A percentile compares a stretch with the other conserved stretches of the same genome.
These are phyloP conservation scores for Backusella liffmaniae DNA, from an alignment of 192 early-diverging fungal genomes.

Conservation along the genomic window DNA sequence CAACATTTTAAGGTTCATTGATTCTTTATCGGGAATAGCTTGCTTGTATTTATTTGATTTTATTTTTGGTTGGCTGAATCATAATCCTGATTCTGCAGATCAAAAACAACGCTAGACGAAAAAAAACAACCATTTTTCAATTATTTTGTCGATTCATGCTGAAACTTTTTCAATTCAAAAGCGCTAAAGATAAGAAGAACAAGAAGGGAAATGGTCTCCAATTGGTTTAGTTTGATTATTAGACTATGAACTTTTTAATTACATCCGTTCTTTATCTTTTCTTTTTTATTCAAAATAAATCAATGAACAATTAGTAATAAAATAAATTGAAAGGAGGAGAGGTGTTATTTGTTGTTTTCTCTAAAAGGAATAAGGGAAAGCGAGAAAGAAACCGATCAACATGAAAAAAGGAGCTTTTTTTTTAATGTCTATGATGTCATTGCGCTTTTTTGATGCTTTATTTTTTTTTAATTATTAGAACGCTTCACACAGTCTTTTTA, in stretches of 20 bases:
- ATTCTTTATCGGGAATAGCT: not conserved
- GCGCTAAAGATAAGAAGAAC: not conserved
- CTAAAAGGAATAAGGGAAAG: not conserved
- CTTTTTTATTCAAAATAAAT: not conserved
- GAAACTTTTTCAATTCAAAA: not conserved
- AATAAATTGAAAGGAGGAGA: not conserved
- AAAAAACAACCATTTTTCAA: too few species aligned
- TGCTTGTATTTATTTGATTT: not conserved
- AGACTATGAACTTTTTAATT: not conserved
- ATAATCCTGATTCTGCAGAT: not conserved
- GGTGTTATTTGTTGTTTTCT: not conserved
- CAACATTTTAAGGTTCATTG: not conserved
- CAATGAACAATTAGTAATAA: not conserved
- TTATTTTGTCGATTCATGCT: not conserved
- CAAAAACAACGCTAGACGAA: not conserved
- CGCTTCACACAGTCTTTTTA: not conserved
- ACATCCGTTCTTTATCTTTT: not conserved
- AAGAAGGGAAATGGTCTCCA: not conserved
- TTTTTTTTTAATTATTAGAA: not conserved
- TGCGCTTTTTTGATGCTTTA: not conserved
- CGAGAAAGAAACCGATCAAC: not conserved
- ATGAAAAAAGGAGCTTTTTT: not conserved
- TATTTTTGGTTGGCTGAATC: not conserved
- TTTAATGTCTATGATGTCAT: slow-evolving; percentile 4
- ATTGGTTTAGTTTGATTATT: not conserved